These are phyloP conservation scores for Cystobasidium pallidum DNA, from an alignment of 1,284 basidiomycete genomes.

Conservation along the genomic window DNA sequence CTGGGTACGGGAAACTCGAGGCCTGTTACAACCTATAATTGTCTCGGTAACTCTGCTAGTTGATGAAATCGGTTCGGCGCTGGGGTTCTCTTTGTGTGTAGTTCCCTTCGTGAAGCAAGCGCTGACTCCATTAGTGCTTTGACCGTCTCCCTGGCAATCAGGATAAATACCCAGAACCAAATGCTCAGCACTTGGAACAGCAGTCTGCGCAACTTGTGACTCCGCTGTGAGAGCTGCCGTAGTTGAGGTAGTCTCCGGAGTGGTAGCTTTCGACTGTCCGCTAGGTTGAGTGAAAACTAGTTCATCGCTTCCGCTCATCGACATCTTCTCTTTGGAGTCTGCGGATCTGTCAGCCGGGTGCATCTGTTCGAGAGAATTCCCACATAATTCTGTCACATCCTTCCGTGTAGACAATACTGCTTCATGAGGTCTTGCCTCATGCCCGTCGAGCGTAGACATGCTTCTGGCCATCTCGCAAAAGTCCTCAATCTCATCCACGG, in stretches of 20 bases:
- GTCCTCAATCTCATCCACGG: slow-evolving; percentile 5
- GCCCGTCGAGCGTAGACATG: neutral
- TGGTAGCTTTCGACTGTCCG: neutral
- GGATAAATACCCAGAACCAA: too few species aligned
- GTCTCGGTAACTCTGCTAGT: neutral
- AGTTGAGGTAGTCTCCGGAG: neutral
- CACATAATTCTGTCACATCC: too few species aligned
- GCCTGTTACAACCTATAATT: neutral
- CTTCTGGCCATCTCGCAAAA: neutral
- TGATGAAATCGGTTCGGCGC: neutral
- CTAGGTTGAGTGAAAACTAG: neutral
- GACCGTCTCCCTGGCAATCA: neutral
- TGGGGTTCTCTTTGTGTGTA: neutral
- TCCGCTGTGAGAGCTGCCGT: neutral
- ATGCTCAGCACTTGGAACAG: too few species aligned
- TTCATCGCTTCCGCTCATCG: neutral
- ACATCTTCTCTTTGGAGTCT: neutral
- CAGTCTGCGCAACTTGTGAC: too few species aligned
- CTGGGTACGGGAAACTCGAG: neutral
- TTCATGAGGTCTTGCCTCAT: neutral
- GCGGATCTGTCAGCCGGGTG: too few species aligned
- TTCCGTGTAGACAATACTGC: neutral
- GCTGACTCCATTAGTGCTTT: neutral
- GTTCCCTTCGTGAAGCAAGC: neutral
- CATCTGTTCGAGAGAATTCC: too few species aligned